Percentiles rank a stretch among this genome's conserved stretches.
These are phyloP conservation scores for Kodamaea anthophila DNA, from an alignment of 1,139 yeast genomes.

Conservation along the genomic window DNA sequence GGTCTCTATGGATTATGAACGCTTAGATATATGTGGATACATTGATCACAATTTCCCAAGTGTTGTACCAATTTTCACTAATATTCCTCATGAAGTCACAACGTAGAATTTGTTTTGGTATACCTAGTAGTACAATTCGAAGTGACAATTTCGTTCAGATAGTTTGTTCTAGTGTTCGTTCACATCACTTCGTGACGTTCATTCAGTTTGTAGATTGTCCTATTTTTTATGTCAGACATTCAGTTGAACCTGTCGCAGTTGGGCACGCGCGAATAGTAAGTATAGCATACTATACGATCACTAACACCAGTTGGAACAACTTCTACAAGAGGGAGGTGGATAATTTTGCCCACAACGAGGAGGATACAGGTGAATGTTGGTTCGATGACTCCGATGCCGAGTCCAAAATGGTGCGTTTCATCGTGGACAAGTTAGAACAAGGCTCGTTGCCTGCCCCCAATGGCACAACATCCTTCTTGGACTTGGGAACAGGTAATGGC, in stretches of 20 bases:
- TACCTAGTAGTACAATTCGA: too few relatives aligned
- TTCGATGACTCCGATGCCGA: conserved; percentile 92
- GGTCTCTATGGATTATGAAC: too few relatives aligned
- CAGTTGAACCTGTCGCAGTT: conserved; percentile 62
- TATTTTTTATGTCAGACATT: conserved; percentile 5
- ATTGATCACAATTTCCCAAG: too few relatives aligned
- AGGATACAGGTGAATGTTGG: conserved; percentile 96
- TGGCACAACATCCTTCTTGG: conserved; percentile 44
- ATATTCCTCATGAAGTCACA: too few relatives aligned
- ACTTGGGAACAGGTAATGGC: conserved; percentile 95
- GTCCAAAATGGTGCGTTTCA: conserved; percentile 64
- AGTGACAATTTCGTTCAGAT: too few relatives aligned
- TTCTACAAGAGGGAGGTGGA: conserved; percentile 67
- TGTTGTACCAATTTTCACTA: too few relatives aligned
- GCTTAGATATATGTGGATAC: too few relatives aligned
- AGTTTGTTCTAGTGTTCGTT: too few relatives aligned
- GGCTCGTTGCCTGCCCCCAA: conserved; percentile 18
- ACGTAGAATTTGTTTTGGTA: too few relatives aligned
- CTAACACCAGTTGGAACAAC: conserved; percentile 66
- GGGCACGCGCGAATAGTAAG: conserved; percentile 73
- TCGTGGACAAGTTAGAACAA: conserved; percentile 30
- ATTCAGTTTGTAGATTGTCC: too few relatives aligned
- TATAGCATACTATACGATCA: conserved; percentile 8
- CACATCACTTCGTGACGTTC: too few relatives aligned
- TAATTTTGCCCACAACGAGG: conserved; percentile 65